Evolutionary conservation across 768 basidiomycete species (phyloP).

Genomic region (Kwoniella bestiolae): DNA sequence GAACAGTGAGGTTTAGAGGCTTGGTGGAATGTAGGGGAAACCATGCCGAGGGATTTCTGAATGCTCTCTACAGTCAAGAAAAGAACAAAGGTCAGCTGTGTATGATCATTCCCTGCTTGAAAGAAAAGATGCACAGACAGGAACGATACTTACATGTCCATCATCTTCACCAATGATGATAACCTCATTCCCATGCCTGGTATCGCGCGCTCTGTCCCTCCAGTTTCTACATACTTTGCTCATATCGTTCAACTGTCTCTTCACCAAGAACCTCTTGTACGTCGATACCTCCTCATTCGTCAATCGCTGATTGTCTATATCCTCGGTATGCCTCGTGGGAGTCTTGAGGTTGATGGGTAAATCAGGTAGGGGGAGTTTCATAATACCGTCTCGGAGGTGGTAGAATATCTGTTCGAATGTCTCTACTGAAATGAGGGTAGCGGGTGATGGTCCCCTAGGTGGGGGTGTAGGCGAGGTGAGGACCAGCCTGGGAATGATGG

Average conservation of each 20-base stretch:
- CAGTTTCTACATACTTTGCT: constrained; percentile 24
- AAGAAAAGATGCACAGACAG: not conserved
- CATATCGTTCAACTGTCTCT: constrained; percentile 19
- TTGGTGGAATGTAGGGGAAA: not conserved
- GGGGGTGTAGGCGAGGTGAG: not conserved
- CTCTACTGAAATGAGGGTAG: not conserved
- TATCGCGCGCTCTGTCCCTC: constrained; percentile 13
- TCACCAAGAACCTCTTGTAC: constrained; percentile 20
- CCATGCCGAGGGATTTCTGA: not conserved
- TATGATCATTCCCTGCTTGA: not conserved
- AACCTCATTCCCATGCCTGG: constrained; percentile 17
- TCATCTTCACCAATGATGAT: constrained; percentile 27
- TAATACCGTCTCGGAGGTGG: not conserved
- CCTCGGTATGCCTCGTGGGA: not conserved
- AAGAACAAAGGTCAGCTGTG: not conserved
- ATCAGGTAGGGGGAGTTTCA: not conserved
- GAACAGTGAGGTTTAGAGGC: constrained; percentile 18
- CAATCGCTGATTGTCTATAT: constrained; percentile 13
- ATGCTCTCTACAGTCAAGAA: not conserved
- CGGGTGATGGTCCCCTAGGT: not conserved
- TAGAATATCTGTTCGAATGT: not conserved
- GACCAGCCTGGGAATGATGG: not conserved
- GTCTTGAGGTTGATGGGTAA: not conserved
- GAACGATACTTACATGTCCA: constrained; percentile 5
- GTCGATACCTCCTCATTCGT: constrained; percentile 26